Conservation (phyloP, 495 filamentous ascomycete genomes). For the Talaromyces borbonicus region DNA sequence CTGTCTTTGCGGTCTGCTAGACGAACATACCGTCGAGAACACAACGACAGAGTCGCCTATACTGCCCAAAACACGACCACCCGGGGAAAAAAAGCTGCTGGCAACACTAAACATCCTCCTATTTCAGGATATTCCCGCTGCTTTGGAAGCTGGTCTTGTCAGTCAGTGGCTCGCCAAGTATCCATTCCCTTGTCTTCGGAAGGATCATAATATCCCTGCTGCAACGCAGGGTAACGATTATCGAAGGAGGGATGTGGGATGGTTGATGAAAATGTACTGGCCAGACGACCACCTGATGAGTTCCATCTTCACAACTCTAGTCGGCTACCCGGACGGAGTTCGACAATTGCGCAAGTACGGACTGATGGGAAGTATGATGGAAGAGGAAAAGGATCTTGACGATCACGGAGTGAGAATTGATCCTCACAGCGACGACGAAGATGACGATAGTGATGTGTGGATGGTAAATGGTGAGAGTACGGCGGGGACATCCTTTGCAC, state of each 20-base stretch:
- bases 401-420: slow-evolving; percentile 23
- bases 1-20: slow-evolving; percentile 40
- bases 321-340: slow-evolving; percentile 21
- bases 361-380: slow-evolving; percentile 33
- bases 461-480: slow-evolving; percentile 42
- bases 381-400: slow-evolving; percentile 19
- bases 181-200: slow-evolving; percentile 32
- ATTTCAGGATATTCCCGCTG: slow-evolving; percentile 27
- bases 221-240: slow-evolving; percentile 11
- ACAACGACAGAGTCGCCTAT: slow-evolving; percentile 30
- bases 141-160: slow-evolving; percentile 35
- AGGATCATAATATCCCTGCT: not conserved
- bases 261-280: slow-evolving; percentile 40
- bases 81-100: slow-evolving; percentile 33
- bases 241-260: slow-evolving; percentile 29
- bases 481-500: slow-evolving; percentile 20
- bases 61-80: slow-evolving; percentile 34
- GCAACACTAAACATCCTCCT: slow-evolving; percentile 29
- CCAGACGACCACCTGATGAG: slow-evolving; percentile 37
- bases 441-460: slow-evolving; percentile 37
- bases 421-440: slow-evolving; percentile 38
- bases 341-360: slow-evolving; percentile 36
- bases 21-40: slow-evolving; percentile 30
- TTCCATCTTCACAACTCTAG: slow-evolving; percentile 28
- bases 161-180: slow-evolving; percentile 40